These are phyloP conservation scores for Durusdinium trenchii DNA, from an alignment of 73 alveolate species.

Conservation along the genomic window DNA sequence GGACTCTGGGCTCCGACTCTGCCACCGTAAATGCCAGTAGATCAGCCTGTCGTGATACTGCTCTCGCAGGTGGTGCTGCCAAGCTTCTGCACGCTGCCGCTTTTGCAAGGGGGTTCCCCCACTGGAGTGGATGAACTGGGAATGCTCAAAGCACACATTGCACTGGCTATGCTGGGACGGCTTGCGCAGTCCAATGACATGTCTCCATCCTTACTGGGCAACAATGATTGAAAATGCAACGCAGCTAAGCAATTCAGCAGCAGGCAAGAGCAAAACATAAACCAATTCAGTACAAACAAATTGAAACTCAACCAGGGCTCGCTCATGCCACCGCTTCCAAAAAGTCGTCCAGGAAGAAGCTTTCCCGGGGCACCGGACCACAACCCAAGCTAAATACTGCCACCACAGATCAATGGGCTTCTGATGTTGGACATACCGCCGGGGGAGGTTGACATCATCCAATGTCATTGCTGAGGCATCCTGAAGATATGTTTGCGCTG, in stretches of 20 bases:
- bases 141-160: background rate
- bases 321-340: background rate
- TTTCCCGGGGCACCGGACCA: too few relatives aligned
- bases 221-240: background rate
- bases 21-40: background rate
- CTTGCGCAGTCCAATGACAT: background rate
- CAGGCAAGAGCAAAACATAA: background rate
- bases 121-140: background rate
- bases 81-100: background rate
- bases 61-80: constrained; percentile 8
- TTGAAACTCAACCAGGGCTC: too few relatives aligned
- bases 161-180: background rate
- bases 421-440: background rate
- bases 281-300: too few relatives aligned
- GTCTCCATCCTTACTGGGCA: background rate
- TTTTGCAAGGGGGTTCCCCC: background rate
- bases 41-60: background rate
- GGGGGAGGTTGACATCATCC: background rate
- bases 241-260: background rate
- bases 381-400: background rate
- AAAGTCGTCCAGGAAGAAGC: background rate
- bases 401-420: background rate
- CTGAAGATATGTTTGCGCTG: background rate
- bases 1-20: background rate
- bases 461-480: background rate